Evolutionary conservation across 2,329 filamentous ascomycete genomes (phyloP), one percentile per base, ranked within the genome.

Genomic region (Microascus cirrosus): DNA sequence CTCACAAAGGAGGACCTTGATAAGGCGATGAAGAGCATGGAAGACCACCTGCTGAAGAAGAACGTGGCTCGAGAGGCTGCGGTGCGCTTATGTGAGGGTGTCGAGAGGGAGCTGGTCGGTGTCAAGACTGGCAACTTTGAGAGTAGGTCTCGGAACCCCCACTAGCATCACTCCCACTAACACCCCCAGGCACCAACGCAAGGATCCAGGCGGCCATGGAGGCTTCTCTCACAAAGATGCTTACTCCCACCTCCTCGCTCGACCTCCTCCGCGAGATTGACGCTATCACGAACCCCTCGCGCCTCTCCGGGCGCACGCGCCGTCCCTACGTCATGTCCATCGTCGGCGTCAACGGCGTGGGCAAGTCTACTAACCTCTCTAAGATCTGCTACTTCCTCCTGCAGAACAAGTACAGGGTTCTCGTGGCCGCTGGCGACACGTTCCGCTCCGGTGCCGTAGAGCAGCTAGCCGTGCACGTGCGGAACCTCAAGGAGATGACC

Each of bases 301-400:
- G 75, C 24, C 81, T 84, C 2, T 85, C 84, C 34, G 77, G 85
- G 60, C 76, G 82, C 63, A 78, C 80, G 60, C 73, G 81, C 22
- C 86, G 94, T 3, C 94, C 94, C 51, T 99, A 97, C 69, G 93
- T 97, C 66, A 95, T 99, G 69, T 96, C 91, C 59, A 96, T 99
- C 61, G 94, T 99, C 51, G 94, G 94, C 61, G 94, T 99, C 69
- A 99, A 99, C 70, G 94, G 94, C 57, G 94, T 99, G 42, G 94
- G 94, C 68, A 99, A 99, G 75, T 96, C 92, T 18, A 99, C 94
- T 56, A 97, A 96, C 69, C 79, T 99, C 42, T 93, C 90, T 71
- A 99, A 99, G 73, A 96, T 99, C 63, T 95, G 92, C 71, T 99
- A 94, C 74, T 99, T 99, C 76, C 79, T 99, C 42, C 79, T 99